phyloP scores from a whole-genome alignment of 352 stramenopile species.

The Phytophthora lateralis region DNA sequence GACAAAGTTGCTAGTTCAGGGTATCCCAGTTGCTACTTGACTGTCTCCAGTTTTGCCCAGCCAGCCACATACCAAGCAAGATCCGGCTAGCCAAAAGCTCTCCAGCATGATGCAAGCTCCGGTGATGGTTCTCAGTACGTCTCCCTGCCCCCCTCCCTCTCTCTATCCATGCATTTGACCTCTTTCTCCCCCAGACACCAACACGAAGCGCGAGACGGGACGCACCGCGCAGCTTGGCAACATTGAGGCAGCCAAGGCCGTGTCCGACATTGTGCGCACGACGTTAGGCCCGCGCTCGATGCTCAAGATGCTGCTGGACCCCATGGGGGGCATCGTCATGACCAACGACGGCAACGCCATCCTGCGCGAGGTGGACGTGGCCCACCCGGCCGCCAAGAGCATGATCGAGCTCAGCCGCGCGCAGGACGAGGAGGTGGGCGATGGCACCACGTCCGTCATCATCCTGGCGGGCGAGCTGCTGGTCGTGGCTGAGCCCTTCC shows the following conservation, averaged over 20 bases:
- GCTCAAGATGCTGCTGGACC: conserved; percentile 99
- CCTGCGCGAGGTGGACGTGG: conserved; percentile 98
- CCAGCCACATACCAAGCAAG: conserved; percentile 26
- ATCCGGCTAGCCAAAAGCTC: conserved; percentile 17
- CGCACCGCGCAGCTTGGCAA: conserved; percentile 98
- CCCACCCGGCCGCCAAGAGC: conserved; percentile 97
- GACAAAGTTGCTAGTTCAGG: neutral
- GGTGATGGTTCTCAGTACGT: conserved; percentile 96
- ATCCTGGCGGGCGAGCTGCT: conserved; percentile 99
- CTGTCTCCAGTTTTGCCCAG: neutral
- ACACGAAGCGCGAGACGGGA: conserved; percentile 98
- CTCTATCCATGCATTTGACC: no score
- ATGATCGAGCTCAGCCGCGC: conserved; percentile 99
- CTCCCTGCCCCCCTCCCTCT: neutral
- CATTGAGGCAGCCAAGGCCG: conserved; percentile 97
- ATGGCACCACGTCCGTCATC: conserved; percentile 99
- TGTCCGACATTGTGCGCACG: conserved; percentile 98
- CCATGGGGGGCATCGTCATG: conserved; percentile 99
- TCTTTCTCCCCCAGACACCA: conserved; percentile 93
- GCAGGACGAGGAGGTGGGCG: conserved; percentile 99
- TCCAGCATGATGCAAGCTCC: conserved; percentile 86
- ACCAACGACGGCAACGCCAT: conserved; percentile 99
- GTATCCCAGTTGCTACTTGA: neutral
- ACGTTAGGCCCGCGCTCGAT: conserved; percentile 98
- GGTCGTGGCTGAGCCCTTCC: conserved; percentile 96